Base-by-base conservation (phyloP, 257 asterid genomes). In the Parsonsia alboflavescens region DNA sequence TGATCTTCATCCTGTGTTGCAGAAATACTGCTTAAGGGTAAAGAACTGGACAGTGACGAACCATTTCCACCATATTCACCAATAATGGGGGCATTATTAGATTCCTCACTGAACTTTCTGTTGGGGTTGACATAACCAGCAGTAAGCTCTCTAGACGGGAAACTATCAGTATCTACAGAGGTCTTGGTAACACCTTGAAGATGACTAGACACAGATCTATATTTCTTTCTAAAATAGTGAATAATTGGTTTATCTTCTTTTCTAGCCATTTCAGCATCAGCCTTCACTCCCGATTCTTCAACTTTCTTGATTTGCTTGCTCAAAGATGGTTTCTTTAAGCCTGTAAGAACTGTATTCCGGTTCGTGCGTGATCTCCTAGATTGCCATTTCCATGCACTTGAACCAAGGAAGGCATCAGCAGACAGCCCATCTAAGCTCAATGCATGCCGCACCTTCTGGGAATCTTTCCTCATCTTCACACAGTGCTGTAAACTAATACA, bases 321-420 rank as follows among this genome's bases (percentile, higher is more conserved):
- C 72, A 28, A 72, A 52, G 78, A 68, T 62, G 79, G 80, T 80
- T 85, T 84, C 19, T 72, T 78, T 57, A 69, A 80, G 73, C 72
- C 59, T 50, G 80, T 48, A 65, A 30, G 70, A 70, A 83, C 85
- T 50, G 46, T 52, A 72, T 73, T 77, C 76, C 93, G 86, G 68
- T 77, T 90, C 48, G 99, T 84, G 75, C 99, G 98, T 26, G 74
- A 80, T 83, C 91, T 95, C 80, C 97, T 87, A 70, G 96, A 91
- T 70, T 74, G 79, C 98, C 99, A 95, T 77, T 85, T 83, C 68
- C 84, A 82, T 63, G 80, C 53, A 68, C 82, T 83, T 44, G 83
- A 79, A 68, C 77, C 50, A 22, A 73, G 80, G 79, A 80, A 73
- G 73, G 71, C 75, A 56, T 76, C 86, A 67, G 86, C 73, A 78